Base-by-base conservation (phyloP, 2,329 filamentous ascomycete species). In the Xylaria sp. region DNA sequence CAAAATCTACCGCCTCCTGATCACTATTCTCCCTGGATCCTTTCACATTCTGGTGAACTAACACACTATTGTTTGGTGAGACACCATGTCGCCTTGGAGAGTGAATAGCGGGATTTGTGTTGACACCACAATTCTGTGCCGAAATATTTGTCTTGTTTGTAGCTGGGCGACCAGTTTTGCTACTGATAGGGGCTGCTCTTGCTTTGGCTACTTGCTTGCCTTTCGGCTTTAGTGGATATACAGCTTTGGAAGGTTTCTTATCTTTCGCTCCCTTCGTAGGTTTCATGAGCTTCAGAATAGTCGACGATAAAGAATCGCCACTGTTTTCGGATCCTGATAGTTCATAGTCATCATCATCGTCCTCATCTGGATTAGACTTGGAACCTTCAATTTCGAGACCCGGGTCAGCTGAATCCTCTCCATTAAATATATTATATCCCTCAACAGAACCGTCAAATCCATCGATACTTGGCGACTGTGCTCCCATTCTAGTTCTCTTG, bases 301-400 rank as follows among this genome's bases (percentile, higher is more conserved):
- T 60, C 6, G 62, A 70, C 42, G 21, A 6, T 24, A 63, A 59
- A 24, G 65, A 57, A 36, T 42, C 19, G 32, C 32, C 32, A 47
- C 8, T 21, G 56, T 53, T 55, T 11, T 66, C 69, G 6, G 69
- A 66, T 51, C 50, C 53, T 12, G 69, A 30, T 56, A 70, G 55
- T 32, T 39, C 42, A 60, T 70, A 69, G 30, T 66, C 51, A 62
- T 63, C 61, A 19, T 63, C 61, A 19, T 53, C 61, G 34, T 68
- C 57, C 12, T 70, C 45, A 39, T 50, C 53, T 47, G 3, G 5
- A 7, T 39, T 17, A 5, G 45, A 9, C 11, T 45, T 47, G 4
- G 27, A 4, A 27, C 1, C 14, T 8, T 42, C 55, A 11, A 17
- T 6, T 45, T 42, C 32, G 8, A 8, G 19, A 27, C 12, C 21